Percentiles rank a stretch among this genome's conserved stretches.
phyloP scores from a whole-genome alignment of 2,329 filamentous ascomycete species.

The Cadophora luteo-olivacea region DNA sequence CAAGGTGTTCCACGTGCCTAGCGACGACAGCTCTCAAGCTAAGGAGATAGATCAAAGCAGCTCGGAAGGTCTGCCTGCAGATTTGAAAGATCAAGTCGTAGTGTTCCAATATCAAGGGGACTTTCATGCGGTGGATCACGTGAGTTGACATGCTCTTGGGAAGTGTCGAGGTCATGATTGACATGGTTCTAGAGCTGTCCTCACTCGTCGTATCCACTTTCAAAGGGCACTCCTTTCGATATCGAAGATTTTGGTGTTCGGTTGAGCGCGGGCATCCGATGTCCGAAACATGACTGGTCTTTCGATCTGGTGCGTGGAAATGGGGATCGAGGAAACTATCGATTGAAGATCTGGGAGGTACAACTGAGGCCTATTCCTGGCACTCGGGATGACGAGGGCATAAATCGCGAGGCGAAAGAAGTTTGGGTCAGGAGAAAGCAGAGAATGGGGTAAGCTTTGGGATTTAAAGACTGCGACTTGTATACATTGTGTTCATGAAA shows the following conservation, averaged over 20 bases:
- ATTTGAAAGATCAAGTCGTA: slow-evolving; percentile 63
- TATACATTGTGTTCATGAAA: background rate
- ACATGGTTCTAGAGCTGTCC: slow-evolving; percentile 62
- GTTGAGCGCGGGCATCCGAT: slow-evolving; percentile 67
- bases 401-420: slow-evolving; percentile 21
- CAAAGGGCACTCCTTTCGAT: slow-evolving; percentile 67
- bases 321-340: slow-evolving; percentile 67
- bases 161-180: slow-evolving; percentile 18
- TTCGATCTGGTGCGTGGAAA: slow-evolving; percentile 71
- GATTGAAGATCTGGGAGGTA: slow-evolving; percentile 68
- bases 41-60: slow-evolving; percentile 47
- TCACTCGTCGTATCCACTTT: slow-evolving; percentile 71
- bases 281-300: slow-evolving; percentile 74
- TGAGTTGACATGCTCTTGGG: slow-evolving; percentile 47
- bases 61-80: slow-evolving; percentile 41
- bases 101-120: slow-evolving; percentile 67
- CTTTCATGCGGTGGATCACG: slow-evolving; percentile 73
- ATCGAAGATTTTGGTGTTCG: slow-evolving; percentile 75
- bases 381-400: background rate
- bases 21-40: slow-evolving; percentile 47
- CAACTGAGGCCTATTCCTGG: slow-evolving; percentile 52
- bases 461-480: background rate
- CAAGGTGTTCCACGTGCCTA: slow-evolving; percentile 62
- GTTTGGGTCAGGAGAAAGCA: slow-evolving; percentile 36
- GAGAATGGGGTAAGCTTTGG: slow-evolving; percentile 31